Conservation (phyloP, 192 early-diverging fungal genomes). For the Gamsiella multidivaricata region DNA sequence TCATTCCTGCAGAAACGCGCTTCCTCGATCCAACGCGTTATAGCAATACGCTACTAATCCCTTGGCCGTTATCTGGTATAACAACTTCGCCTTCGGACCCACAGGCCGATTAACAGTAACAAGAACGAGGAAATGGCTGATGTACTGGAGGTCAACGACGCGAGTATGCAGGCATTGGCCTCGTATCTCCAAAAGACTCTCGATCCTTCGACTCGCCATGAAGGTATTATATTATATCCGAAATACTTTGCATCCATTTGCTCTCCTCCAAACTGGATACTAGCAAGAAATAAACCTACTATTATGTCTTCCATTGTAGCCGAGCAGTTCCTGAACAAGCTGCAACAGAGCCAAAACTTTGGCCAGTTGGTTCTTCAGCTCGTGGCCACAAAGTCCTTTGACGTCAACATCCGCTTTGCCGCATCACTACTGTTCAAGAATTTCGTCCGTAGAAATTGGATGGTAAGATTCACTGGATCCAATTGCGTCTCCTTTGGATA, state of each 20-base stretch:
- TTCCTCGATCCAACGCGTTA: too few relatives aligned
- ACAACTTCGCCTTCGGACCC: too few relatives aligned
- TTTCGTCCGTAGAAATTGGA: constrained; percentile 91
- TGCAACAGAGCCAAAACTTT: constrained; percentile 42
- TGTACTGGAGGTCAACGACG: constrained; percentile 62
- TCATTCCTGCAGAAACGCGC: too few relatives aligned
- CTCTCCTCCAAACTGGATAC: constrained; percentile 35
- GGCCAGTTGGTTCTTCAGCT: constrained; percentile 73
- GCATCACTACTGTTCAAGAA: constrained; percentile 97
- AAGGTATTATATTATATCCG: constrained; percentile 55
- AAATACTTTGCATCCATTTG: constrained; percentile 30
- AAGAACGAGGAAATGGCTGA: constrained; percentile 11
- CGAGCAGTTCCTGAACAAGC: constrained; percentile 24
- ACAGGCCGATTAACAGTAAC: neutral
- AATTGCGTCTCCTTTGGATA: neutral
- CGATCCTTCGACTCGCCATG: constrained; percentile 66
- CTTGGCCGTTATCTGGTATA: too few relatives aligned
- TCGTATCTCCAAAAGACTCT: constrained; percentile 70
- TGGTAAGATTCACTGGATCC: constrained; percentile 19
- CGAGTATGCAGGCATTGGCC: constrained; percentile 59
- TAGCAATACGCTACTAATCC: too few relatives aligned
- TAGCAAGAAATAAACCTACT: too few relatives aligned
- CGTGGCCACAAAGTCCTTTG: constrained; percentile 68
- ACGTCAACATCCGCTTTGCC: constrained; percentile 77
- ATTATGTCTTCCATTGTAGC: constrained; percentile 11